Evolutionary conservation across 257 asterid species (phyloP).

Genomic region (Datura wrightii): DNA sequence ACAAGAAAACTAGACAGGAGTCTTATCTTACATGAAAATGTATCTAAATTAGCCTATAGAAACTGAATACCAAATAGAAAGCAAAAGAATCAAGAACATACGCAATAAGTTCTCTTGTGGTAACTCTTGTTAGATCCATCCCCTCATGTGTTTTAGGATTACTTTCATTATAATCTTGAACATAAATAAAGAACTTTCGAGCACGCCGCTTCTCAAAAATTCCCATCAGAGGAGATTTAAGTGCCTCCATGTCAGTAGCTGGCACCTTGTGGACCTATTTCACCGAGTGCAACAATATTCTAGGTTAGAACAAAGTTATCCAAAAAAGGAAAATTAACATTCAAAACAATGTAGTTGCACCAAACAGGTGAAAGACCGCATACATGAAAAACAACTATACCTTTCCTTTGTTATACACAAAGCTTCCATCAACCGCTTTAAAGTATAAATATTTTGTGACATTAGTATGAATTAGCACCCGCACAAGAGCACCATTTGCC

Average conservation of each 20-base stretch:
- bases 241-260: slow-evolving; percentile 97
- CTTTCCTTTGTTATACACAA: slow-evolving; percentile 88
- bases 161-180: slow-evolving; percentile 81
- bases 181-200: slow-evolving; percentile 87
- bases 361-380: slow-evolving; percentile 28
- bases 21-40: not conserved
- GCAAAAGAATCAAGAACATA: slow-evolving; percentile 42
- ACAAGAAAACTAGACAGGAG: not conserved
- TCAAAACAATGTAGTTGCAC: not conserved
- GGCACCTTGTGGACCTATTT: slow-evolving; percentile 97
- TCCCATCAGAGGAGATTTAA: slow-evolving; percentile 98
- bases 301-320: slow-evolving; percentile 13
- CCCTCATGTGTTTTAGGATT: slow-evolving; percentile 91
- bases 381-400: slow-evolving; percentile 42
- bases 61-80: not conserved
- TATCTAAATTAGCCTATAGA: not conserved
- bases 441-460: slow-evolving; percentile 90
- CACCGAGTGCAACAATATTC: slow-evolving; percentile 23
- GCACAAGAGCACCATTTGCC: slow-evolving; percentile 97
- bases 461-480: slow-evolving; percentile 91
- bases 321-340: not conserved
- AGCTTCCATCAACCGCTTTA: slow-evolving; percentile 98
- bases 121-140: slow-evolving; percentile 87
- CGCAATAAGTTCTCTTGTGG: slow-evolving; percentile 85
- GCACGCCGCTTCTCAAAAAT: slow-evolving; percentile 98